These are phyloP conservation scores for Elongisporangium senticosum DNA, from an alignment of 352 stramenopile species.

Conservation along the genomic window DNA sequence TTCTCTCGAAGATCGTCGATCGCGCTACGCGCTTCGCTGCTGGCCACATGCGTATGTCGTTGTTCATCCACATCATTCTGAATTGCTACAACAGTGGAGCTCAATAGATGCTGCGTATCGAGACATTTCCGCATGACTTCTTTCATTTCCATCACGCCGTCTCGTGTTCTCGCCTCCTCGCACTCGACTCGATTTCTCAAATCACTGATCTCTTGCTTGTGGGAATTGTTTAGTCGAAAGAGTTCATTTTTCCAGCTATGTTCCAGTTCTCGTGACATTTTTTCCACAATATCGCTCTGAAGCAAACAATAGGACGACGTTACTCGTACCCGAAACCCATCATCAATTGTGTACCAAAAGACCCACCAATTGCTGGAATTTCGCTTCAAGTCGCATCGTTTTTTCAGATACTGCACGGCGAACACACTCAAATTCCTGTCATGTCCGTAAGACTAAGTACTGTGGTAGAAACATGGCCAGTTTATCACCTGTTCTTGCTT, in stretches of 20 bases:
- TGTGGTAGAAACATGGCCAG: background rate
- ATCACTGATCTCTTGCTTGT: background rate
- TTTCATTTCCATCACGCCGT: conserved; percentile 37
- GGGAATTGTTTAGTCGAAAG: conserved; percentile 1
- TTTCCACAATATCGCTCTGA: conserved; percentile 24
- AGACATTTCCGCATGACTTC: conserved; percentile 44
- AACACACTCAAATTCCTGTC: conserved; percentile 50
- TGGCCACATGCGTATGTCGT: conserved; percentile 7
- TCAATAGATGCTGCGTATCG: conserved; percentile 57
- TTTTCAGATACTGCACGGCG: conserved; percentile 54
- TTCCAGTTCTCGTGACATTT: conserved; percentile 20
- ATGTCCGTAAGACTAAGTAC: background rate
- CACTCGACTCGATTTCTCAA: background rate
- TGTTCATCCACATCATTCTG: conserved; percentile 45
- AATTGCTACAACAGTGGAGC: conserved; percentile 45
- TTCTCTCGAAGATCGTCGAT: conserved; percentile 47
- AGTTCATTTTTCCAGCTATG: conserved; percentile 11
- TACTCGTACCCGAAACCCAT: background rate
- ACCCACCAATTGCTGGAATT: conserved; percentile 35
- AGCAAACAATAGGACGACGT: conserved; percentile 1
- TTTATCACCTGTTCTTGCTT: background rate
- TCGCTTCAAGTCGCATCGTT: conserved; percentile 36
- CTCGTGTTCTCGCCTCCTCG: conserved; percentile 3
- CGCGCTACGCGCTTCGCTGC: conserved; percentile 6
- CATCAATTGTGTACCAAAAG: background rate